Evolutionary conservation across 2,329 filamentous ascomycete species (phyloP).

Genomic region (Myriosclerotinia curreyana): DNA sequence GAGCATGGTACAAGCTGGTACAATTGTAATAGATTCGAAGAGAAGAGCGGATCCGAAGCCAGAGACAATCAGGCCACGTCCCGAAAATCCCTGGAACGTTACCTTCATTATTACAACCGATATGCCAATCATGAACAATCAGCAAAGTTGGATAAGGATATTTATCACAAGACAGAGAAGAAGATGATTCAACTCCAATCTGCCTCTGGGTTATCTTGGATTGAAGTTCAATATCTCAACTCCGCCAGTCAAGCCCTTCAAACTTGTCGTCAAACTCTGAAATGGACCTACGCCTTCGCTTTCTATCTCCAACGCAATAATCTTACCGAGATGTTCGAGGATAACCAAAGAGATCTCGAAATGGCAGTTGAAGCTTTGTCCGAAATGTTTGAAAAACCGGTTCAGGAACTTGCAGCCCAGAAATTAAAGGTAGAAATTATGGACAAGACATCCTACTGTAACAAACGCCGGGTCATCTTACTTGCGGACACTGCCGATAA

Average conservation of each 20-base stretch:
- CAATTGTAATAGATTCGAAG: constrained; percentile 96
- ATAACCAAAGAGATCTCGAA: constrained; percentile 97
- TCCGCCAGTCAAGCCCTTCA: constrained; percentile 90
- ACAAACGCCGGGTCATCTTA: constrained; percentile 83
- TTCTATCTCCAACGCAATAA: constrained; percentile 98
- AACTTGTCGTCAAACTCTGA: constrained; percentile 95
- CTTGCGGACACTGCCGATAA: constrained; percentile 92
- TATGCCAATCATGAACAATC: constrained; percentile 99
- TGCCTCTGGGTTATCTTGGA: constrained; percentile 95
- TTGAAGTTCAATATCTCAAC: constrained; percentile 96
- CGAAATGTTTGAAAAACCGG: constrained; percentile 99
- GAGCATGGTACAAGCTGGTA: constrained; percentile 99
- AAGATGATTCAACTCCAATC: constrained; percentile 98
- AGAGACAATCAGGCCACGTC: constrained; percentile 90
- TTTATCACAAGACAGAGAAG: constrained; percentile 94
- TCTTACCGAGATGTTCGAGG: constrained; percentile 93
- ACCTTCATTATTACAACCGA: constrained; percentile 97
- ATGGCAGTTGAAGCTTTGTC: constrained; percentile 94
- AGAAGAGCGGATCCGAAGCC: constrained; percentile 89
- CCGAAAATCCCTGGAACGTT: constrained; percentile 87
- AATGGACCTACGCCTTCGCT: constrained; percentile 99
- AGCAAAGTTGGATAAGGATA: constrained; percentile 92
- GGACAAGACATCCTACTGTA: constrained; percentile 98
- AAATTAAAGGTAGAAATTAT: constrained; percentile 97
- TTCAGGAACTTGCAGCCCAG: constrained; percentile 76